Conservation (phyloP, 805 yeast genomes). For the Lipomyces oligophaga region DNA sequence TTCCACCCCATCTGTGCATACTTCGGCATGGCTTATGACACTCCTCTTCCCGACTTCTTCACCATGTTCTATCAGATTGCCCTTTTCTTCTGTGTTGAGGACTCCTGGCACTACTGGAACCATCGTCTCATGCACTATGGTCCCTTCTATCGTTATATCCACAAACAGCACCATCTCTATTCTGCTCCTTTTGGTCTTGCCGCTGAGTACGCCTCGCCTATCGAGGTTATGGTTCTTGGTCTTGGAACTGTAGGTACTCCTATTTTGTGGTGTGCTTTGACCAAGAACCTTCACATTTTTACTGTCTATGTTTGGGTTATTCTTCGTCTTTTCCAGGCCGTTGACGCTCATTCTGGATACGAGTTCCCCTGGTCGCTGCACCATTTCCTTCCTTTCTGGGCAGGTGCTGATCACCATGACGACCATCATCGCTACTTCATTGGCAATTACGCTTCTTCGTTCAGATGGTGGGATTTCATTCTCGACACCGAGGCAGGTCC, state of each 20-base stretch:
- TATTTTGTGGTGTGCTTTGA: conserved; percentile 70
- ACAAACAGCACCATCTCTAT: conserved; percentile 95
- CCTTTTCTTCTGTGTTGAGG: conserved; percentile 81
- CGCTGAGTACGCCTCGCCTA: conserved; percentile 97
- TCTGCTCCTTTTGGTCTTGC: conserved; percentile 97
- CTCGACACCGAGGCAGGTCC: conserved; percentile 89
- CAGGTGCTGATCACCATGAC: conserved; percentile 48
- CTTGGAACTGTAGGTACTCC: conserved; percentile 97
- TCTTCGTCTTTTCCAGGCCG: conserved; percentile 88
- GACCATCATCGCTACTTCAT: conserved; percentile 94
- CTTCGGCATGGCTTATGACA: conserved; percentile 70
- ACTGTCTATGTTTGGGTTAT: conserved; percentile 89
- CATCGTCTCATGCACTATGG: conserved; percentile 90
- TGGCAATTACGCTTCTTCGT: conserved; percentile 91
- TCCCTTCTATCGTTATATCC: conserved; percentile 83
- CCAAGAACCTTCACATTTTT: conserved; percentile 75
- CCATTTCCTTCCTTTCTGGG: conserved; percentile 72
- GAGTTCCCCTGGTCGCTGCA: conserved; percentile 97
- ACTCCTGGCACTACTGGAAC: conserved; percentile 95
- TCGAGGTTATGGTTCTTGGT: conserved; percentile 86
- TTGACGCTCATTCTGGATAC: conserved; percentile 96
- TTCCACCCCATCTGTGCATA: conserved; percentile 88
- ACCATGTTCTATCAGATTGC: conserved; percentile 64
- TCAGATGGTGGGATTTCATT: conserved; percentile 92
- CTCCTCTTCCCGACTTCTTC: conserved; percentile 74